Conservation (phyloP, 2,329 filamentous ascomycete genomes). For the Aspergillus clavatus region DNA sequence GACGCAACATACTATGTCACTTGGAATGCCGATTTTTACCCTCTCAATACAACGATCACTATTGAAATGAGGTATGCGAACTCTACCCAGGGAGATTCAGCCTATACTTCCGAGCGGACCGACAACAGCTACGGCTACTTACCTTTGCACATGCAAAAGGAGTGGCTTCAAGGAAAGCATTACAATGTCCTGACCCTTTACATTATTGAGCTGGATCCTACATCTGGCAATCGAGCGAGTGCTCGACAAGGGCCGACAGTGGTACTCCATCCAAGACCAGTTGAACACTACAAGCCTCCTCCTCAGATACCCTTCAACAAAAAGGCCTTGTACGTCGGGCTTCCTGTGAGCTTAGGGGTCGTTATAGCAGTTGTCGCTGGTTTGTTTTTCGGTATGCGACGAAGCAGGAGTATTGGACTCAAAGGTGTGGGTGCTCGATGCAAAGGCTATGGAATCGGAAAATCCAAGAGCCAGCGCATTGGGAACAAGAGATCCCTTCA, state of each 20-base stretch:
- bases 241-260: conserved; percentile 34
- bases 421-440: conserved; percentile 32
- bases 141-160: conserved; percentile 34
- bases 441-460: conserved; percentile 36
- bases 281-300: conserved; percentile 32
- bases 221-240: conserved; percentile 22
- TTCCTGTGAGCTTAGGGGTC: conserved; percentile 38
- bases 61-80: conserved; percentile 34
- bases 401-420: conserved; percentile 34
- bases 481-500: conserved; percentile 26
- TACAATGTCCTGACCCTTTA: conserved; percentile 37
- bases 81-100: conserved; percentile 27
- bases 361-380: conserved; percentile 35
- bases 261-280: conserved; percentile 30
- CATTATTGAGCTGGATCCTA: conserved; percentile 29
- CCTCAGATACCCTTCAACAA: conserved; percentile 27
- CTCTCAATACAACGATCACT: conserved; percentile 28
- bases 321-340: conserved; percentile 37
- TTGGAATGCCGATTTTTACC: conserved; percentile 34
- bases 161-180: conserved; percentile 37
- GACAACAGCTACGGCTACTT: conserved; percentile 38
- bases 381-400: conserved; percentile 40
- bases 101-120: conserved; percentile 34
- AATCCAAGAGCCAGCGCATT: conserved; percentile 34
- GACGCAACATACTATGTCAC: conserved; percentile 38